A percentile compares a stretch with the other conserved stretches of the same genome.
Evolutionary conservation across 2,329 filamentous ascomycete genomes (phyloP).

Genomic region (Trichoderma atroviride): DNA sequence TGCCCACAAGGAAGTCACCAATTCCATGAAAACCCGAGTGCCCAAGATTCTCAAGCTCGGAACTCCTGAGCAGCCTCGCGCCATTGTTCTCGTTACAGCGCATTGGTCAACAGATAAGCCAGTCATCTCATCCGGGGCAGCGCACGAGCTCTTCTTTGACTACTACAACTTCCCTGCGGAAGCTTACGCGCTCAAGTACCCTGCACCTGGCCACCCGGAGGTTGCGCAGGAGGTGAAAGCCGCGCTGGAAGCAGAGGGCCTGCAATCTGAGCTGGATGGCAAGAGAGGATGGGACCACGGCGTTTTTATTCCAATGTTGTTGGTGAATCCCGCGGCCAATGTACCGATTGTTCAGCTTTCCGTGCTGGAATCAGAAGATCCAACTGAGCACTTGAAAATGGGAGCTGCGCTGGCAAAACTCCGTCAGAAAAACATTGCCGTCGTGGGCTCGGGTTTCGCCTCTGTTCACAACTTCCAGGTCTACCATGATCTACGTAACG

Average conservation of each 20-base stretch:
- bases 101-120: constrained; percentile 57
- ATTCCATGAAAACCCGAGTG: constrained; percentile 55
- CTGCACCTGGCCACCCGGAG: constrained; percentile 57
- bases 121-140: constrained; percentile 52
- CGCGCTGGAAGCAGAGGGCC: constrained; percentile 50
- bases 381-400: constrained; percentile 52
- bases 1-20: constrained; percentile 51
- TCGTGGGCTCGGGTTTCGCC: constrained; percentile 63
- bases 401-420: constrained; percentile 55
- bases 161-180: constrained; percentile 62
- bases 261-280: constrained; percentile 45
- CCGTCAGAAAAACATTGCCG: constrained; percentile 56
- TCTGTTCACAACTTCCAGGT: constrained; percentile 58
- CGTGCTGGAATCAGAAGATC: constrained; percentile 55
- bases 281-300: constrained; percentile 61
- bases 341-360: constrained; percentile 61
- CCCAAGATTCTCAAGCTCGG: constrained; percentile 59
- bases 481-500: constrained; percentile 45
- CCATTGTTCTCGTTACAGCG: constrained; percentile 60
- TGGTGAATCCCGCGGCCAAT: constrained; percentile 55
- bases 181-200: constrained; percentile 58
- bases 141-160: constrained; percentile 57
- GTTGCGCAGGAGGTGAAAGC: constrained; percentile 53
- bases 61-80: constrained; percentile 51
- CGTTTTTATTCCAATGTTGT: constrained; percentile 60